Evolutionary conservation across 441 rosid species (phyloP), one percentile per base, ranked within the genome.

Genomic region (Corymbia citriodora): DNA sequence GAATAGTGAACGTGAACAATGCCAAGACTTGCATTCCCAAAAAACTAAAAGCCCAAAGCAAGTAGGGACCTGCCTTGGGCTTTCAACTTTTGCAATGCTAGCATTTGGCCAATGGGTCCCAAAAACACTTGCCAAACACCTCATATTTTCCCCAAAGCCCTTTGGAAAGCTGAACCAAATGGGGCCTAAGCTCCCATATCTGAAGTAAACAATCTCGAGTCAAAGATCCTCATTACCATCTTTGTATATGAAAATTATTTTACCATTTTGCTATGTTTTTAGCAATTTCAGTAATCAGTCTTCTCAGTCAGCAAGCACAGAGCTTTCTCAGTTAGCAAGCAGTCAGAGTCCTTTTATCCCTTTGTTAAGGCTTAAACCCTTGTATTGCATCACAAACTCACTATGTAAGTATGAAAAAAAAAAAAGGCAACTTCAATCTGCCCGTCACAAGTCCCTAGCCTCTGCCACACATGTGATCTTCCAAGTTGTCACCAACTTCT

Each of bases 111-210:
- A 55, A 55, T 54, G 8, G 19, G 21, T 3, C 19, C 19, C 57
- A 19, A 55, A 55, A 55, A 55, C 23, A 55, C 59, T 55, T 18
- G 23, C 0, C 45, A 40, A 55, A 55, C 4, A 18, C 10, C 59
- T 18, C 23, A 17, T 55, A 55, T 2, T 55, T 55, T 55, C 19
- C 0, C 19, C 0, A 55, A 0, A 23, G 0, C 23, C 0, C 57
- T 55, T 7, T 9, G 19, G 19, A 18, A 55, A 18, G 57, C 1
- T 55, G 8, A 55, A 55, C 23, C 23, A 18, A 18, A 55, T 55
- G 57, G 0, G 57, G 4, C 23, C 45, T 40, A 40, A 68, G 85
- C n/a, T 74, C 52, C 85, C 85, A 74, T 23, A 27, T 79, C 52
- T 79, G 85, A 79, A 79, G 52, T 79, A 45, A 79, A 79, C 85